Base-by-base conservation (phyloP, 805 yeast species). In the Monosporozyma solicola region DNA sequence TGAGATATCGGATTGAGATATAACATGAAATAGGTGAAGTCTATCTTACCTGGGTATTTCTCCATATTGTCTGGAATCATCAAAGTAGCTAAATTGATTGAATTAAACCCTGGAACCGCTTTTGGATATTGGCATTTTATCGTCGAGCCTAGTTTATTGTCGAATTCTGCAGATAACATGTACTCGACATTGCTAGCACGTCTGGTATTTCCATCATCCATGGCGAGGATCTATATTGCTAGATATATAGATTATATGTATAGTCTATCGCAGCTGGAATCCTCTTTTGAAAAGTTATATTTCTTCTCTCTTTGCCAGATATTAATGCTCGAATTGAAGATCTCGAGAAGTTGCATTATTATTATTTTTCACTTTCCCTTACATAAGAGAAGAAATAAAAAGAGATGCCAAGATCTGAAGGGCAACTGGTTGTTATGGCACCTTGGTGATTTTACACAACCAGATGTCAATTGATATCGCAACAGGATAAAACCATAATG, bases 91-190 rank as follows among this genome's bases (percentile, higher is more conserved):
- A 78, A 31, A 52, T 62, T 56, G 6, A 52, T 46, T 7, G 57
- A 41, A n/a, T 37, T 13, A 3, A 25, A 35, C 5, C 39, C 39
- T 35, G 39, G 16, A 3, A 72, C 64, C 48, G 61, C 63, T 13
- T 61, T 54, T 0, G 95, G 92, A 50, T 77, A 74, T 61, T 84
- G 90, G 57, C 79, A 78, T 51, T 73, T 72, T 33, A 89, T 68
- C 3, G 79, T 72, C 0, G 94, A 84, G 0, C 97, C 96, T 52
- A 80, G 74, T 60, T 80, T 84, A 57, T 84, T 80, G 64, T 89
- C 94, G 65, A 89, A 90, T 68, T 86, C 91, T 1, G 92, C 86
- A 5, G 89, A 76, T 33, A 88, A 60, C 24, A 85, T 74, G 61
- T 75, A 84, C 51, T 78, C 79, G 15, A 79, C 78, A 59, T 80